A percentile compares a stretch with the other conserved stretches of the same genome.
phyloP scores from a whole-genome alignment of 2,329 filamentous ascomycete species.

The Calonectria pteridis region DNA sequence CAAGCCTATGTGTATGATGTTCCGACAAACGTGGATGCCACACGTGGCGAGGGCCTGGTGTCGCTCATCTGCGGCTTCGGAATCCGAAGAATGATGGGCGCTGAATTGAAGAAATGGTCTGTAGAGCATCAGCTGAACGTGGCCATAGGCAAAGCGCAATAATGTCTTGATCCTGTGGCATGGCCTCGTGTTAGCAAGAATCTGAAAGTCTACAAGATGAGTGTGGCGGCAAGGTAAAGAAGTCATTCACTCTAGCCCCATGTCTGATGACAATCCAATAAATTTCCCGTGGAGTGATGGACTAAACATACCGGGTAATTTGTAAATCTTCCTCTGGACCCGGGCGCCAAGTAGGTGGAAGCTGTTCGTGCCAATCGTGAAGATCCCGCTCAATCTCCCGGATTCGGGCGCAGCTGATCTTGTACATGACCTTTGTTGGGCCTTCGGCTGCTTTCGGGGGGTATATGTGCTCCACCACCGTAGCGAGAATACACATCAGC shows the following conservation, averaged over 20 bases:
- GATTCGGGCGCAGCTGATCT: neutral
- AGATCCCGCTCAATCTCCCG: neutral
- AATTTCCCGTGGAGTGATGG: no score
- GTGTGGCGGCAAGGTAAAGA: no score
- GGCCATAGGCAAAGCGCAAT: neutral
- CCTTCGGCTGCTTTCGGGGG: neutral
- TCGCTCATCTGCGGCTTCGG: neutral
- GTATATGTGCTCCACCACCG: neutral
- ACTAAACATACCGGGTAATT: neutral
- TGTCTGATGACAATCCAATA: neutral
- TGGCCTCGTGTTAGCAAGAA: neutral
- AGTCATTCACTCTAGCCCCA: neutral
- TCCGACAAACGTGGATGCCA: neutral
- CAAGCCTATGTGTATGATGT: neutral
- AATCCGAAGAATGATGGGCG: neutral
- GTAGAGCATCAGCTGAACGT: neutral
- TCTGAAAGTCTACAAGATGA: neutral
- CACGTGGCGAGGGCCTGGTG: neutral
- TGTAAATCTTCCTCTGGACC: neutral
- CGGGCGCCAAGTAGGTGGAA: neutral
- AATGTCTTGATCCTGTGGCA: neutral
- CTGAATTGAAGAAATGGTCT: neutral
- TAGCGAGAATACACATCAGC: neutral
- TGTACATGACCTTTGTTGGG: neutral
- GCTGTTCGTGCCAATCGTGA: neutral